Base-by-base conservation (phyloP, 768 basidiomycete genomes). In the Phlebiopsis flavidoalba region DNA sequence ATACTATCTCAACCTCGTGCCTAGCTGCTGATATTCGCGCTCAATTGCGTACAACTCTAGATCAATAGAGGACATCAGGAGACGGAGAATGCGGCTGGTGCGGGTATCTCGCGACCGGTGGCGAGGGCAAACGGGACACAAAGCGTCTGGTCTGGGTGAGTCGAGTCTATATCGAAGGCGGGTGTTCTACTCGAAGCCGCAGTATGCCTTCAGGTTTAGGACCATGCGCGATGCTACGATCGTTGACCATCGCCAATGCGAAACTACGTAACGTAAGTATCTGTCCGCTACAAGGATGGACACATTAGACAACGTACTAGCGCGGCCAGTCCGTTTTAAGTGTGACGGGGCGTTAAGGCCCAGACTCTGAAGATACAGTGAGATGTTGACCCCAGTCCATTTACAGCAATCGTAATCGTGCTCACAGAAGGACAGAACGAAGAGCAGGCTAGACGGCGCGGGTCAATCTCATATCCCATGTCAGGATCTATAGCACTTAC, bases 161-260 rank as follows among this genome's bases (percentile, higher is more conserved):
- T 24, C 6, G n/a, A 12, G 33, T 14, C n/a, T 33, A 17, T 24
- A 17, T 58, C 19, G 63, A 24, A 36, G 58, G 51, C 55, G 56
- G 31, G 57, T 45, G 8, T 45, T 46, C 36, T 59, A 47, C 45
- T 33, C 31, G 65, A 66, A 0, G 62, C 65, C 5, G 66, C 63
- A n/a, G 60, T 62, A 71, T 3, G 63, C 56, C 53, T 69, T 69
- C 24, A 71, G 64, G 37, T 71, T 71, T n/a, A 71, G 61, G 14
- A 71, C 64, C 35, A 71, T 66, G 17, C 70, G 64, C 2, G 68
- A 66, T 6, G 67, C 65, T 33, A 66, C 66, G 54, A 69, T 53
- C n/a, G 60, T 71, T 71, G 48, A 71, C 70, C 62, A 71, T 65
- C 1, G 70, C 68, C 8, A 71, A 62, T 6, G 70, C 65, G 58